Conservation (phyloP, 2,329 filamentous ascomycete genomes). For the Lasiodiplodia citricola region DNA sequence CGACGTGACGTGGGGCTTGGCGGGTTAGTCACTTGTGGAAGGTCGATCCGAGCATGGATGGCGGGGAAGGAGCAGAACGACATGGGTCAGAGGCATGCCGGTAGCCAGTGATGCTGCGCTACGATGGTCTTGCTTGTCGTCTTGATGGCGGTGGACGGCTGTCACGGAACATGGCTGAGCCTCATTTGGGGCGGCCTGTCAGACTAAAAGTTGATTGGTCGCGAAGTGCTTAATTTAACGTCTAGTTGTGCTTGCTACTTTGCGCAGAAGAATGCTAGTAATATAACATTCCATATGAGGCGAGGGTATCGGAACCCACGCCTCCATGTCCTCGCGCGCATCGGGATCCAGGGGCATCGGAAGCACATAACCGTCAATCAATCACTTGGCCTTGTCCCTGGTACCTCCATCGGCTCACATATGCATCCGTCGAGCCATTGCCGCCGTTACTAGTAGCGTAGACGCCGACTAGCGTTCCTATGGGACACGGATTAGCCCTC, state of each 20-base stretch:
- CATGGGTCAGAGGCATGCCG: not conserved
- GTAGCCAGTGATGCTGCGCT: not conserved
- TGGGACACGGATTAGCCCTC: not conserved
- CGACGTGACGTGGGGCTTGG: conserved; percentile 14
- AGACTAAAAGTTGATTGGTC: not conserved
- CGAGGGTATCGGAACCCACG: not conserved
- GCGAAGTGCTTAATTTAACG: not conserved
- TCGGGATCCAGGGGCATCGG: not conserved
- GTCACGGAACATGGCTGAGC: not conserved
- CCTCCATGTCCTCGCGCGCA: not conserved
- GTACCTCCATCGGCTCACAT: conserved; percentile 57
- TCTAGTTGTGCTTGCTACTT: not conserved
- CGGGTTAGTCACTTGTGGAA: conserved; percentile 3
- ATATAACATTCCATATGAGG: not conserved
- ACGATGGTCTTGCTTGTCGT: not conserved
- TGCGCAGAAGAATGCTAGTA: not conserved
- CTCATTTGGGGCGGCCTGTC: not conserved
- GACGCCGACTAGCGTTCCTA: conserved; percentile 56
- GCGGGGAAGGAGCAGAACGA: not conserved
- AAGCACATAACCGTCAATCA: conserved; percentile 2
- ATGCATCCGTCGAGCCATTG: conserved; percentile 50
- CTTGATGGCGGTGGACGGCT: not conserved
- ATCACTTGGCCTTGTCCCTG: conserved; percentile 34
- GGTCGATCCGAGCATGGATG: conserved; percentile 22
- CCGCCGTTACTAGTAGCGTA: conserved; percentile 61